Percentiles rank a stretch among this genome's conserved stretches.
Conservation (phyloP, 768 basidiomycete genomes). For the Amanita rubescens region DNA sequence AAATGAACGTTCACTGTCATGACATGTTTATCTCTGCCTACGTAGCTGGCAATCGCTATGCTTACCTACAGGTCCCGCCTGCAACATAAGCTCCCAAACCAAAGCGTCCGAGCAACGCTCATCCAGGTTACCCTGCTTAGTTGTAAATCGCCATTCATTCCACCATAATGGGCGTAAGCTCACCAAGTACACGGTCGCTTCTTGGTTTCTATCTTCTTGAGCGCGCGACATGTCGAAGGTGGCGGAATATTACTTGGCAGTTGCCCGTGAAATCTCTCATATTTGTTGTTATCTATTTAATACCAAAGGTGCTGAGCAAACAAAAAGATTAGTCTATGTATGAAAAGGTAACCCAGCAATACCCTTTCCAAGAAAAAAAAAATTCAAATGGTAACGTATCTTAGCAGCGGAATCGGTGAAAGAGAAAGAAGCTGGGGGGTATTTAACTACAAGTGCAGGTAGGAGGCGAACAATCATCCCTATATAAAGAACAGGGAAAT, state of each 20-base stretch:
- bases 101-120: slow-evolving; percentile 91
- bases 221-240: slow-evolving; percentile 58
- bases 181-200: slow-evolving; percentile 85
- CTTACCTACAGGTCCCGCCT: slow-evolving; percentile 97
- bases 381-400: background rate
- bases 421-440: slow-evolving; percentile 24
- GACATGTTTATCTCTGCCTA: background rate
- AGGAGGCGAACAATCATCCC: slow-evolving; percentile 18
- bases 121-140: slow-evolving; percentile 84
- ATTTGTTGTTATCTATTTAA: background rate
- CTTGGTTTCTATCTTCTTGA: slow-evolving; percentile 87
- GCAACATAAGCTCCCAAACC: slow-evolving; percentile 97
- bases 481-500: slow-evolving; percentile 9
- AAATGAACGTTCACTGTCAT: slow-evolving; percentile 91
- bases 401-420: slow-evolving; percentile 8
- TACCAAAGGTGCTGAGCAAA: background rate
- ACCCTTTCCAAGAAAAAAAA: slow-evolving; percentile 1
- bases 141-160: background rate
- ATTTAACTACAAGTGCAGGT: slow-evolving; percentile 33
- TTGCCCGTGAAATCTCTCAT: background rate
- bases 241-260: too few species aligned
- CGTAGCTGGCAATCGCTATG: slow-evolving; percentile 10
- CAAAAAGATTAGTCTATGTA: background rate
- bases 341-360: background rate
- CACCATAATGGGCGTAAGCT: too few species aligned